These are phyloP conservation scores for Fragaria iinumae DNA, from an alignment of 306 rosid species.

Conservation along the genomic window DNA sequence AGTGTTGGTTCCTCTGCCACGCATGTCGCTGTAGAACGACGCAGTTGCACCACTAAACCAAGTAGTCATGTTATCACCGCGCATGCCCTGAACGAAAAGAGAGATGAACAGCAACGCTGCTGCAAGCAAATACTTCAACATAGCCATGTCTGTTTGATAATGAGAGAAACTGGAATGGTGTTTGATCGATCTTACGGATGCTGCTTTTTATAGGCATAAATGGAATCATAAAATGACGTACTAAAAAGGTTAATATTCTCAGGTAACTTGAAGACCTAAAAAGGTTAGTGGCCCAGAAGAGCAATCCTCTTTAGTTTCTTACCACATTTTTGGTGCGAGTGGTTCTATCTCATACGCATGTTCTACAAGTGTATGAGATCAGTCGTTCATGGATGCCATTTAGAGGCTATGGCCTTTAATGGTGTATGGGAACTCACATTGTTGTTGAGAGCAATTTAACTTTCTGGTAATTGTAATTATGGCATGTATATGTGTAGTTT, in stretches of 20 bases:
- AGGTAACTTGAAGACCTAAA: neutral
- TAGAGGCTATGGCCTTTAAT: no score
- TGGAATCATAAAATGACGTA: neutral
- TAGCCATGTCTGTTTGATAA: constrained; percentile 22
- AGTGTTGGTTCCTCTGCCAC: constrained; percentile 64
- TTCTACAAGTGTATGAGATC: neutral
- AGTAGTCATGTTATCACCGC: neutral
- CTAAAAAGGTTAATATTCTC: neutral
- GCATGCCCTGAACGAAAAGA: constrained; percentile 21
- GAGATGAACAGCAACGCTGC: constrained; percentile 12
- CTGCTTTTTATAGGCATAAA: neutral
- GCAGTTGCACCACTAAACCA: constrained; percentile 58
- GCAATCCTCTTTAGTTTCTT: neutral
- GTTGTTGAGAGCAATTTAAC: neutral
- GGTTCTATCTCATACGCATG: neutral
- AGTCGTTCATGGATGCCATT: neutral
- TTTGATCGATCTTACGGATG: neutral
- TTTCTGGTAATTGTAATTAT: neutral
- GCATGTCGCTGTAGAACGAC: constrained; percentile 68
- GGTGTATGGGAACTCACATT: neutral
- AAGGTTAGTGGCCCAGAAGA: neutral
- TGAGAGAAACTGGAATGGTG: neutral
- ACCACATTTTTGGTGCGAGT: neutral
- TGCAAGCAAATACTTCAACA: constrained; percentile 7
- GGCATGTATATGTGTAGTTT: neutral